A percentile compares a stretch with the other conserved stretches of the same genome.
Evolutionary conservation across 192 early-diverging fungal species (phyloP).

Genomic region (Paraglomus brasilianum): DNA sequence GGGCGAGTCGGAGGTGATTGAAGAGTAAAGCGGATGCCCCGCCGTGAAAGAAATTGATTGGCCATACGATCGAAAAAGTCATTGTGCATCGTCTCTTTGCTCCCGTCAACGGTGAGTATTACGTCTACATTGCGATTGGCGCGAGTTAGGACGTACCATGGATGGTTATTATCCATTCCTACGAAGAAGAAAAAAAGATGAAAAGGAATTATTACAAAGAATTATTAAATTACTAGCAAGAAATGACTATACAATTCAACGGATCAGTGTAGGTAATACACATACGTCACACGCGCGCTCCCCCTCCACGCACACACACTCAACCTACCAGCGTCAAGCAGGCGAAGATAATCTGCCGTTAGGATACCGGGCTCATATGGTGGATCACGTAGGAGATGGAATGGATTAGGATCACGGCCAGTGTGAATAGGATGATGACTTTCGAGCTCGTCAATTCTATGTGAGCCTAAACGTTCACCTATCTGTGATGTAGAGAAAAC

Average conservation of each 20-base stretch:
- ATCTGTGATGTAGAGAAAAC: not conserved
- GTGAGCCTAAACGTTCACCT: too few species aligned
- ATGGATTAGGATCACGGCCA: conserved; percentile 52
- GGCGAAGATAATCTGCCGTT: not conserved
- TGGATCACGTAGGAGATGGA: conserved; percentile 65
- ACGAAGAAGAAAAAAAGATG: conserved; percentile 59
- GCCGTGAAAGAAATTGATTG: conserved; percentile 6
- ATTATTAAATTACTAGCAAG: too few species aligned
- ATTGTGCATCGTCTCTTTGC: conserved; percentile 11
- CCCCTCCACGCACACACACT: too few species aligned
- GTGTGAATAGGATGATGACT: conserved; percentile 41
- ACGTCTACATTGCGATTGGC: conserved; percentile 67
- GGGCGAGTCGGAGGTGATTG: too few species aligned
- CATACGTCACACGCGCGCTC: too few species aligned
- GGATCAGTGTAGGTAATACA: too few species aligned
- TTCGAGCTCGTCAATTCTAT: too few species aligned
- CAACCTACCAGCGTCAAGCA: conserved; percentile 77
- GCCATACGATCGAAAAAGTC: conserved; percentile 11
- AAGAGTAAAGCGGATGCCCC: not conserved
- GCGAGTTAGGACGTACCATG: conserved; percentile 67
- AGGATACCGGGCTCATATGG: conserved; percentile 34
- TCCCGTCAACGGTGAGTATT: conserved; percentile 69
- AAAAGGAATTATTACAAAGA: too few species aligned
- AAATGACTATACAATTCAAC: too few species aligned
- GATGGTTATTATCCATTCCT: conserved; percentile 78